Conservation (phyloP, 1,284 basidiomycete genomes). For the Afroboletus lepidellus region DNA sequence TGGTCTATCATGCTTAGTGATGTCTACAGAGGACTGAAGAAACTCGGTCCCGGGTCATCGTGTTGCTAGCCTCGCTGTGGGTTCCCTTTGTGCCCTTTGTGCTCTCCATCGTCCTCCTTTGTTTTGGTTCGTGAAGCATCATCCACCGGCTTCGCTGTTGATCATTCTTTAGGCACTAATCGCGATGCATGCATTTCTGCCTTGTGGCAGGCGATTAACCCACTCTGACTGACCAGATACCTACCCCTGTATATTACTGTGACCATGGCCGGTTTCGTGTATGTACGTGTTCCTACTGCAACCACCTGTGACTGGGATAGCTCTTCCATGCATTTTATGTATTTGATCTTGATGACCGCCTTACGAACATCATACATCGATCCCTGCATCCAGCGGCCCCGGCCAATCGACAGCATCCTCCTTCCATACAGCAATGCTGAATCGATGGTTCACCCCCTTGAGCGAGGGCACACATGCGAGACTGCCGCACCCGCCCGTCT, state of each 20-base stretch:
- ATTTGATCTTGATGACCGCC: too few relatives aligned
- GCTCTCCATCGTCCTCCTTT: background rate
- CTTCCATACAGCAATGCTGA: slow-evolving; percentile 65
- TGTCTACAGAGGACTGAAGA: background rate
- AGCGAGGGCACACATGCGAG: slow-evolving; percentile 68
- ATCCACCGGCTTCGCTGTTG: background rate
- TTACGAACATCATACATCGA: slow-evolving; percentile 26
- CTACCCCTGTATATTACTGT: too few relatives aligned
- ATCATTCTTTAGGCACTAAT: background rate
- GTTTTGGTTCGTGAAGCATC: background rate
- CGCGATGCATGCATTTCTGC: background rate
- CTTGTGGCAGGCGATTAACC: background rate
- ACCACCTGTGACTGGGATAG: too few relatives aligned
- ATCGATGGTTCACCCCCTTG: slow-evolving; percentile 82
- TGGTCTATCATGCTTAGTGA: background rate
- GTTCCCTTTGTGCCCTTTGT: background rate
- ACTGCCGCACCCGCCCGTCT: slow-evolving; percentile 77
- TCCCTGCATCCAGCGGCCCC: slow-evolving; percentile 5
- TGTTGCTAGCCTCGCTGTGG: slow-evolving; percentile 1
- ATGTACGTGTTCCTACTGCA: too few relatives aligned
- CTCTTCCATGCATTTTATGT: too few relatives aligned
- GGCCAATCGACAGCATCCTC: slow-evolving; percentile 7
- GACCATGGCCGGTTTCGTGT: too few relatives aligned
- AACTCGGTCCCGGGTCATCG: background rate
- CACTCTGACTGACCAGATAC: too few relatives aligned